Evolutionary conservation across 2,329 filamentous ascomycete species (phyloP), one percentile per base, ranked within the genome.

Genomic region (Thelonectria olida): DNA sequence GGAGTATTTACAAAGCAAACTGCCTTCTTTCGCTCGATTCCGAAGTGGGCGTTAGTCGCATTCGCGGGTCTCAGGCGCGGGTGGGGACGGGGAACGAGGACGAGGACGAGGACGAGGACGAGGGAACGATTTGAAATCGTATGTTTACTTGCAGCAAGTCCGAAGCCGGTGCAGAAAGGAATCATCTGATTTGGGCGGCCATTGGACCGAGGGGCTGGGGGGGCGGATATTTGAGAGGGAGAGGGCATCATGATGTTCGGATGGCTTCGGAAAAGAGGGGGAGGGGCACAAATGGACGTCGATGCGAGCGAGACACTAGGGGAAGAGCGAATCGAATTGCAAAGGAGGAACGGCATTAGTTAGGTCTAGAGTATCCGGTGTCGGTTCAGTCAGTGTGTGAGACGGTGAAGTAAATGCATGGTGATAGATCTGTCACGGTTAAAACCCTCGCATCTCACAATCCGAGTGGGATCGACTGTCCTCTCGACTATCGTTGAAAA

Each of bases 41-140:
- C 57, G 28, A 54, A 60, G 57, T 45, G 57, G 57, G 57, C 57
- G 57, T 60, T 59, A 59, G 57, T 50, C 27, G 15, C 44, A 15
- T 23, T 42, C 36, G 28, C 45, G 47, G 31, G 45, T 49, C 41
- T 59, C 20, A 39, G 50, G 49, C 56, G 28, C 45, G 45, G 41
- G 58, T 52, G 52, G 58, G 19, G 53, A 48, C 22, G 19, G 19
- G 39, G 12, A 31, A 27, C n/a, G n/a, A n/a, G n/a, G n/a, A n/a
- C n/a, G n/a, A n/a, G n/a, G n/a, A n/a, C n/a, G n/a, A n/a, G n/a
- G n/a, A n/a, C n/a, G n/a, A n/a, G n/a, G n/a, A n/a, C n/a, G n/a
- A n/a, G n/a, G n/a, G n/a, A 12, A 39, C 41, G 42, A 50, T 15
- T 48, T 19, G 45, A 20, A 45, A 51, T 60, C 45, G 57, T 60